Base-by-base conservation (phyloP, 768 basidiomycete species). In the Lyophyllum atratum region DNA sequence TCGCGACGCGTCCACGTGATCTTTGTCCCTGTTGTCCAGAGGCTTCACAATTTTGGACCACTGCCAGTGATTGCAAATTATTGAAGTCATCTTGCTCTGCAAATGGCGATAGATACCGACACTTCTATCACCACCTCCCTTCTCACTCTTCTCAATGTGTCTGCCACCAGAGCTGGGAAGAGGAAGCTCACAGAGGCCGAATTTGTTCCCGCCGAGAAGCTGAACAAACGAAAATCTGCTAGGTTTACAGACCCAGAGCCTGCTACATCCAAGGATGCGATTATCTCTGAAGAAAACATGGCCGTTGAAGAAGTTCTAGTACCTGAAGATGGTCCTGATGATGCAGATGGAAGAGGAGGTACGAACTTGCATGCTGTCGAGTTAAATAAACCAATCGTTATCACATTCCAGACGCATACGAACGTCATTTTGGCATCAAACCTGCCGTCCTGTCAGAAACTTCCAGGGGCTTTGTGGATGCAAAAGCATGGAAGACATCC, bases 81-180 rank as follows among this genome's bases (percentile, higher is more conserved):
- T 37, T 17, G 19, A n/a, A 45, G 21, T 47, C 44, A 33, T 24
- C 11, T 8, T 31, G 15, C 26, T 28, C 43, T 8, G 21, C 21
- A 39, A 55, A 64, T 61, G 63, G 31, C 55, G 22, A 52, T 59
- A 53, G 53, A 57, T 17, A 42, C 45, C 11, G 46, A 61, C 28
- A 86, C 84, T 52, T 72, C 79, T 3, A 84, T 87, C 10, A 92
- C 86, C 1, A 93, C 92, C 44, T 86, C 86, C 49, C 84, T 97
- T 1, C 72, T 97, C 26, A 96, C 95, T 0, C 83, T 97, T 1
- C 79, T 97, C 4, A 98, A 97, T 68, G 90, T 95, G 3, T 93
- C 92, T 31, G 91, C 92, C 0, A 85, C 87, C 3, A 93, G 87
- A 66, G 73, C 82, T 3, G 76, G 76, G 26, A 92, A 89, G 65